Conservation (phyloP, 805 yeast species). For the Teunomyces barrocoloradensis region DNA sequence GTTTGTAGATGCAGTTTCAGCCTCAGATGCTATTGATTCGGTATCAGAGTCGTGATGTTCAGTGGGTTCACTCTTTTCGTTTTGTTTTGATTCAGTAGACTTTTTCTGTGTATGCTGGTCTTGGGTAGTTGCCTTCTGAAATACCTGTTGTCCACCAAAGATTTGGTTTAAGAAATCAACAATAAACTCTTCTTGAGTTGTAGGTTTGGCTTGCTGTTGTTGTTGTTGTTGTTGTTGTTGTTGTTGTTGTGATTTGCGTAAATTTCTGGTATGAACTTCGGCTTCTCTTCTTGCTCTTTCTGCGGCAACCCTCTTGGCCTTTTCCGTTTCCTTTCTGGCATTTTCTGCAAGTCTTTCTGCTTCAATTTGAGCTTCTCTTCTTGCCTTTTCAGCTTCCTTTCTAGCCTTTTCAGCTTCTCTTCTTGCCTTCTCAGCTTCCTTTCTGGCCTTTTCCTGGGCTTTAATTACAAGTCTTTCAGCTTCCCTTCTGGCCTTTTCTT, state of each 20-base stretch:
- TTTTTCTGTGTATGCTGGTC: not conserved
- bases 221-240: constrained; percentile 4
- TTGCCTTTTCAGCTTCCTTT: constrained; percentile 7
- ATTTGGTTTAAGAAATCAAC: constrained; percentile 11
- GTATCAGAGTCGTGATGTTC: constrained; percentile 11
- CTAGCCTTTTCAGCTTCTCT: constrained; percentile 8
- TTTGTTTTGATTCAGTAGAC: not conserved
- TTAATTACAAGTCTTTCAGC: constrained; percentile 7
- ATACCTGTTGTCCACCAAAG: constrained; percentile 1
- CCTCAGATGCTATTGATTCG: constrained; percentile 18
- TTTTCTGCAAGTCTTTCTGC: constrained; percentile 1
- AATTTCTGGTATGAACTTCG: constrained; percentile 13
- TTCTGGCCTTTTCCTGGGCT: constrained; percentile 9
- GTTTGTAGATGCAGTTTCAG: constrained; percentile 8
- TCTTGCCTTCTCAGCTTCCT: constrained; percentile 8
- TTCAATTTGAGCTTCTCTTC: constrained; percentile 7
- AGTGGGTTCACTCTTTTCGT: not conserved
- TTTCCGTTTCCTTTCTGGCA: constrained; percentile 7
- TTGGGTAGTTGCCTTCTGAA: not conserved
- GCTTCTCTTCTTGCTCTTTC: constrained; percentile 13
- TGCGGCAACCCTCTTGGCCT: constrained; percentile 10
- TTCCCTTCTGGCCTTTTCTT: constrained; percentile 5
- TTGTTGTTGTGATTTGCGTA: constrained; percentile 14
- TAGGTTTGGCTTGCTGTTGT: not conserved
- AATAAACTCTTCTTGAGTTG: not conserved